Conservation (phyloP, 495 filamentous ascomycete genomes). For the Hyaloscypha bicolor region DNA sequence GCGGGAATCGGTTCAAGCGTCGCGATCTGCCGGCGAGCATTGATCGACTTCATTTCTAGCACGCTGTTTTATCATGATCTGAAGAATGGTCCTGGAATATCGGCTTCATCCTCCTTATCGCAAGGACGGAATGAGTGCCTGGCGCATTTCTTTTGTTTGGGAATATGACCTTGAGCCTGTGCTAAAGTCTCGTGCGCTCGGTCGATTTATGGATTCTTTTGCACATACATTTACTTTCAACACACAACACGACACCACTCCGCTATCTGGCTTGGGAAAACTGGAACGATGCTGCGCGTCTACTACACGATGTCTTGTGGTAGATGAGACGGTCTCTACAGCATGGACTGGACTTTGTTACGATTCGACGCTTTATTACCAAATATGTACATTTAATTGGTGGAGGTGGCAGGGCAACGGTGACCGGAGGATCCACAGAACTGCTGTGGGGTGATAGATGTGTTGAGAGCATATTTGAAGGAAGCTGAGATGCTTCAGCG, state of each 20-base stretch:
- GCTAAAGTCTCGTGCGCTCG: conserved; percentile 36
- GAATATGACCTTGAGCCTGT: conserved; percentile 31
- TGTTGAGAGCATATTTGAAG: not conserved
- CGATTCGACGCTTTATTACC: conserved; percentile 24
- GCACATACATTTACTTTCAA: conserved; percentile 25
- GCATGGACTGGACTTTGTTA: conserved; percentile 17
- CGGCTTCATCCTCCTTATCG: conserved; percentile 18
- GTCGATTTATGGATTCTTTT: conserved; percentile 18
- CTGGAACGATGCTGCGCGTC: conserved; percentile 11
- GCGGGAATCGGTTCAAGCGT: conserved; percentile 26
- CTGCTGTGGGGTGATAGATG: not conserved
- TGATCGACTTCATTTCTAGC: conserved; percentile 33
- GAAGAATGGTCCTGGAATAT: conserved; percentile 24
- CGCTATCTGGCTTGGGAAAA: conserved; percentile 13
- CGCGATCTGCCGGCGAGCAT: conserved; percentile 38
- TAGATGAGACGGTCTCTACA: conserved; percentile 21
- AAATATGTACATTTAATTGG: conserved; percentile 30
- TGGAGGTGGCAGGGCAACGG: not conserved
- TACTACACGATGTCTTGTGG: conserved; percentile 5
- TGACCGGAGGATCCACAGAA: not conserved
- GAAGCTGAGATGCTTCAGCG: conserved; percentile 3
- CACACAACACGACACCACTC: conserved; percentile 29
- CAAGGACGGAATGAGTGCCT: conserved; percentile 24
- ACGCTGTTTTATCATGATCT: conserved; percentile 30
- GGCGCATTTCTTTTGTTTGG: conserved; percentile 25